Evolutionary conservation across 257 asterid genomes (phyloP).

Genomic region (Ballota nigra): DNA sequence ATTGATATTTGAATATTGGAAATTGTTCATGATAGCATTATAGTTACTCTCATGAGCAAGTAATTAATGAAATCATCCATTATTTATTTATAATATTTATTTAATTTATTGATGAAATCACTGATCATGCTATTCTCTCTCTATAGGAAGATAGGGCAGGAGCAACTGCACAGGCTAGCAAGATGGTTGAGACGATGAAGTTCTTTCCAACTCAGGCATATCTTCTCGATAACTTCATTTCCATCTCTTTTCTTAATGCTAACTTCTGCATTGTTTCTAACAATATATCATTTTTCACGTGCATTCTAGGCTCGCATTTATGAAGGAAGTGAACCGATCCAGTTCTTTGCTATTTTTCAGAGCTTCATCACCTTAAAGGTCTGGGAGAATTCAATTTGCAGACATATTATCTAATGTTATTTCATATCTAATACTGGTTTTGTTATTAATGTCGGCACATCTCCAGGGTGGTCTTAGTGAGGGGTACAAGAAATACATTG

Average conservation of each 20-base stretch:
- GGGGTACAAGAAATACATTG: slow-evolving; percentile 53
- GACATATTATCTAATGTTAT: slow-evolving; percentile 1
- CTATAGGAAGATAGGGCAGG: slow-evolving; percentile 71
- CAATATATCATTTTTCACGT: slow-evolving; percentile 5
- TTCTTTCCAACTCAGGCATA: slow-evolving; percentile 81
- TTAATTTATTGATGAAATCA: slow-evolving; percentile 12
- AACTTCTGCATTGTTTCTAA: slow-evolving; percentile 16
- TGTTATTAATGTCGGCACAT: slow-evolving; percentile 15
- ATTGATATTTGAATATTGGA: neutral
- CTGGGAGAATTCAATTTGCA: slow-evolving; percentile 3
- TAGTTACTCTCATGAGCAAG: neutral
- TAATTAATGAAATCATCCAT: slow-evolving; percentile 3
- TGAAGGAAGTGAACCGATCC: slow-evolving; percentile 69
- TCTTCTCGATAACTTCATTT: slow-evolving; percentile 19
- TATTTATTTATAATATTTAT: neutral
- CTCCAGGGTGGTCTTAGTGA: slow-evolving; percentile 69
- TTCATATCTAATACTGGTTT: neutral
- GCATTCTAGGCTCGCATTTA: slow-evolving; percentile 58
- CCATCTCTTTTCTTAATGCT: slow-evolving; percentile 9
- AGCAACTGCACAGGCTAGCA: slow-evolving; percentile 81
- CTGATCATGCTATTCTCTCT: slow-evolving; percentile 31
- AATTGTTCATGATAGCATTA: neutral
- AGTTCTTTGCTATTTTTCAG: slow-evolving; percentile 65
- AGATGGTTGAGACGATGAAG: slow-evolving; percentile 89
- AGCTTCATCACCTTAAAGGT: slow-evolving; percentile 71